Conservation (phyloP, 495 filamentous ascomycete genomes). For the Lasiosphaeria miniovina region DNA sequence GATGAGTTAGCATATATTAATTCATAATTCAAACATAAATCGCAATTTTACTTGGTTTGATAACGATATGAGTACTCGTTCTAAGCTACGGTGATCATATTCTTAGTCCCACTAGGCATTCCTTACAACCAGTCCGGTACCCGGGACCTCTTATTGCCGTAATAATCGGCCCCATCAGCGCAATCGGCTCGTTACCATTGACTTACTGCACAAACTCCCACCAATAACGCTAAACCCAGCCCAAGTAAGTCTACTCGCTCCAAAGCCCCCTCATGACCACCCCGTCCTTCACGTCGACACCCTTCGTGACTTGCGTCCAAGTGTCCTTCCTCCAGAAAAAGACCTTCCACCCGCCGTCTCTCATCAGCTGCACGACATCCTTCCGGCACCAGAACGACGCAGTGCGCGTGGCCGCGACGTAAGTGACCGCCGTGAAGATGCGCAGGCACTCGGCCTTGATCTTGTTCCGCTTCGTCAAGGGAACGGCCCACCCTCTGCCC, state of each 20-base stretch:
- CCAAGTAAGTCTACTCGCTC: neutral
- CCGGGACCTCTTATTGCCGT: too few relatives aligned
- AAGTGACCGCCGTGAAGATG: slow-evolving; percentile 27
- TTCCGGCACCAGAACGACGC: slow-evolving; percentile 31
- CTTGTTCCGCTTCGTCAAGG: neutral
- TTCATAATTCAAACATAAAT: too few relatives aligned
- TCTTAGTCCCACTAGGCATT: too few relatives aligned
- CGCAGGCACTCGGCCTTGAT: slow-evolving; percentile 25
- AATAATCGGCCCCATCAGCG: too few relatives aligned
- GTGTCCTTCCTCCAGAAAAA: slow-evolving; percentile 23
- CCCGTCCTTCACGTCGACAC: slow-evolving; percentile 5
- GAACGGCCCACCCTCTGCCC: neutral
- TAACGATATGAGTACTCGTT: too few relatives aligned
- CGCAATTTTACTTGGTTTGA: too few relatives aligned
- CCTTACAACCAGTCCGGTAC: too few relatives aligned
- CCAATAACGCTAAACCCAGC: too few relatives aligned
- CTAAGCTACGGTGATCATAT: too few relatives aligned
- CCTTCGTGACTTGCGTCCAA: slow-evolving; percentile 5
- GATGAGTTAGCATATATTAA: too few relatives aligned
- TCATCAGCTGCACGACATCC: slow-evolving; percentile 26
- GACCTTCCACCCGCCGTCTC: slow-evolving; percentile 24
- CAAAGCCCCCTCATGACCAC: slow-evolving; percentile 1
- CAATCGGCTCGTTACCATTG: too few relatives aligned
- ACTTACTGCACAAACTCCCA: too few relatives aligned
- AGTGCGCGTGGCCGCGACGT: slow-evolving; percentile 14